Evolutionary conservation across 306 rosid species (phyloP), one percentile per base, ranked within the genome.

Genomic region (Potentilla sterilis): DNA sequence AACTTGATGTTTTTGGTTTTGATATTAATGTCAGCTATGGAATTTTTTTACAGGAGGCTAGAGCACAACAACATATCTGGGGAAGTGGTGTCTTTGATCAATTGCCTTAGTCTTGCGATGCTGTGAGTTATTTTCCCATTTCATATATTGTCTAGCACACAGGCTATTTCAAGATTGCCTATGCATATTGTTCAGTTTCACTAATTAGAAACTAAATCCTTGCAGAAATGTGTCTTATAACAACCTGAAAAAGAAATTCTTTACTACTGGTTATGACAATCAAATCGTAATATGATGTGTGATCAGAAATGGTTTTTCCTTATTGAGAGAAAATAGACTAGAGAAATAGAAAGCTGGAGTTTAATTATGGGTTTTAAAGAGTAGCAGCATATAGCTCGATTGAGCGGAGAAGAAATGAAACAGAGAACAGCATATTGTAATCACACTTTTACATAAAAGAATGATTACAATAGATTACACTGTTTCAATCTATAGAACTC

Each of bases 181-280:
- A 47, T 6, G 6, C 41, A 70, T n/a, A n/a, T 28, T 67, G 34
- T 28, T 49, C n/a, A 38, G 3, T 24, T 76, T 24, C 66, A 64
- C 48, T 38, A 76, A 80, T 61, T 73, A 35, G 24, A 63, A 37
- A 37, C 12, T 54, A 48, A 75, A 74, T 70, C 44, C 62, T 72
- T 85, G 78, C 83, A 96, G 99, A 62, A 92, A 96, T 77, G 97
- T 96, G 43, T 96, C 99, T 37, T 90, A 88, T 57, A 96, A 96
- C 89, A 78, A 87, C 41, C 80, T 28, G 28, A 28, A 28, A 28
- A 28, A 28, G 28, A 28, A 28, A 28, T 28, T 28, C 28, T 28
- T 28, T 28, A 0, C 28, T 28, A 28, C 28, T 28, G 28, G 28
- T 28, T 28, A 28, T 28, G 28, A 28, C 28, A 28, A 28, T 28